phyloP scores from a whole-genome alignment of 345 rosid genomes.

The Brassica nigra region DNA sequence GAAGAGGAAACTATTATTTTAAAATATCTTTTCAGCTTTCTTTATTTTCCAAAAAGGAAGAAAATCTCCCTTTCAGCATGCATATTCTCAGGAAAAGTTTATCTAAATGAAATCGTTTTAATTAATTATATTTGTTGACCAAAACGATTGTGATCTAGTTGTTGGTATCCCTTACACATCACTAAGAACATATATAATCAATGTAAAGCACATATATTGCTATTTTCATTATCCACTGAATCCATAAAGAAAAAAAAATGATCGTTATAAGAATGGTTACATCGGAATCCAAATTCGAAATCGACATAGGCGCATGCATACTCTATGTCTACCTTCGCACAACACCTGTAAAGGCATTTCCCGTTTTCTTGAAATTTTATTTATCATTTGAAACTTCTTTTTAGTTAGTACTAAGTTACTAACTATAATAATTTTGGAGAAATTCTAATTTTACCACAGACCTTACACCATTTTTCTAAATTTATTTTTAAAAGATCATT shows the following conservation, averaged over 20 bases:
- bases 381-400: background rate
- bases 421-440: background rate
- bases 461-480: no score
- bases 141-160: background rate
- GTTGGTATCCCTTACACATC: conserved; percentile 10
- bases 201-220: background rate
- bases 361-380: background rate
- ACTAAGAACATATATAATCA: background rate
- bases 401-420: background rate
- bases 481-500: no score
- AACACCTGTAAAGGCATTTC: conserved; percentile 39
- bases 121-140: background rate
- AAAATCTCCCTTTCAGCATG: background rate
- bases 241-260: background rate
- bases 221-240: background rate
- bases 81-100: background rate
- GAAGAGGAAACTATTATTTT: background rate
- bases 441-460: background rate
- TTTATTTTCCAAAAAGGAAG: background rate
- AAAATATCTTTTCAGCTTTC: background rate
- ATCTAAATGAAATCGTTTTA: background rate
- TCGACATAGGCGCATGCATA: conserved; percentile 22
- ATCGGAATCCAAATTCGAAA: conserved; percentile 25
- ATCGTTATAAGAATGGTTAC: conserved; percentile 16
- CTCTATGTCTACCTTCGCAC: conserved; percentile 22